A percentile compares a stretch with the other conserved stretches of the same genome.
These are phyloP conservation scores for Fraxinus albicans DNA, from an alignment of 305 asterid species.

Conservation along the genomic window DNA sequence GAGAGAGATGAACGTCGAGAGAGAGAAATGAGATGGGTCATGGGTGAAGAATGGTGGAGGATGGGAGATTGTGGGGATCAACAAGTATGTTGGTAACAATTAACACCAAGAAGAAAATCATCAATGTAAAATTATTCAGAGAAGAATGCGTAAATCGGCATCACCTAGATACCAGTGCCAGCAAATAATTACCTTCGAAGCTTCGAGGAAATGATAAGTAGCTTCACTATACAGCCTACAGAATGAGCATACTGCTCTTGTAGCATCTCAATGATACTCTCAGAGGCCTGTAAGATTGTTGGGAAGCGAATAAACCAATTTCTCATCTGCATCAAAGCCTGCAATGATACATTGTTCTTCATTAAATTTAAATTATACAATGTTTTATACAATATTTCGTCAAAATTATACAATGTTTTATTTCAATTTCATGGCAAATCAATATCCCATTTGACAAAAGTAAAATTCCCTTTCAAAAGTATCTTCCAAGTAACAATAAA, in stretches of 20 bases:
- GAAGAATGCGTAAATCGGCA: background rate
- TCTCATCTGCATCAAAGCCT: constrained; percentile 93
- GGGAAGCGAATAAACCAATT: constrained; percentile 83
- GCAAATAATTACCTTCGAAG: constrained; percentile 58
- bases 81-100: constrained; percentile 9
- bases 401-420: background rate
- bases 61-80: constrained; percentile 6
- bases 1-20: no score
- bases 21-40: no score
- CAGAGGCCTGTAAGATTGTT: constrained; percentile 91
- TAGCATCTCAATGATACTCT: constrained; percentile 83
- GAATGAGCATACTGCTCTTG: constrained; percentile 97
- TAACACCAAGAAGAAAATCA: constrained; percentile 5
- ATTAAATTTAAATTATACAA: background rate
- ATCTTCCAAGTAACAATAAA: constrained; percentile 4
- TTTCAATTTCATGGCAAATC: constrained; percentile 18
- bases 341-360: constrained; percentile 21
- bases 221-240: constrained; percentile 85
- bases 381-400: background rate
- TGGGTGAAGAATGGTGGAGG: no score
- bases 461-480: background rate
- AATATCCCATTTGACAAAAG: background rate
- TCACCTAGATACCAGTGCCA: constrained; percentile 8
- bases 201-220: constrained; percentile 84
- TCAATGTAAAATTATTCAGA: background rate